Percentiles rank a stretch among this genome's conserved stretches.
Conservation (phyloP, 164 flowering plant genomes). For the Cinnamomum micranthum region DNA sequence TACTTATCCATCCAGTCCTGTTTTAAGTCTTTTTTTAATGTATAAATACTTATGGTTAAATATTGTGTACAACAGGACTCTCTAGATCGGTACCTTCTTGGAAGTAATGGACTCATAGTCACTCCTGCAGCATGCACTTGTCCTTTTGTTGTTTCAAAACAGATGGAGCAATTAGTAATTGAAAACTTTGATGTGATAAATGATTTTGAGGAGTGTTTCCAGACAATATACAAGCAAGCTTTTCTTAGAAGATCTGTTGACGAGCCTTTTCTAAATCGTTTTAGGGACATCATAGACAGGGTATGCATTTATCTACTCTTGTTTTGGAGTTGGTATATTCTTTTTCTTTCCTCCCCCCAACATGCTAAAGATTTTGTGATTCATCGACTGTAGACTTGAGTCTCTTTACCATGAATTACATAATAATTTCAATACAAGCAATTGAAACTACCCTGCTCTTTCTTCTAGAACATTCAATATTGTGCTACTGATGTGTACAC, state of each 20-base stretch:
- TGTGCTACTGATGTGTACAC: too few relatives aligned
- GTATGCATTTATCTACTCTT: conserved; percentile 20
- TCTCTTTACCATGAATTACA: too few relatives aligned
- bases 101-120: conserved; percentile 22
- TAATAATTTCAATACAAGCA: too few relatives aligned
- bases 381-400: neutral
- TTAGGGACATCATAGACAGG: conserved; percentile 41
- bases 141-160: conserved; percentile 38
- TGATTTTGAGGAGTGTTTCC: conserved; percentile 42
- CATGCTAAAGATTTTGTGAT: neutral
- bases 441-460: too few relatives aligned
- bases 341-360: neutral
- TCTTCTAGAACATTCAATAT: too few relatives aligned
- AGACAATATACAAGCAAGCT: conserved; percentile 24
- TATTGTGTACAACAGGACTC: conserved; percentile 42
- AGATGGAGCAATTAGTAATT: conserved; percentile 46
- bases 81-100: conserved; percentile 58
- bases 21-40: neutral
- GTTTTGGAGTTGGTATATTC: neutral
- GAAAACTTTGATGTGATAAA: conserved; percentile 49
- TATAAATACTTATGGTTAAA: neutral
- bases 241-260: conserved; percentile 32
- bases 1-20: neutral
- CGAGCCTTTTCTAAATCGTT: conserved; percentile 39
- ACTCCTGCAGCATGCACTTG: conserved; percentile 17